Evolutionary conservation across 1,284 basidiomycete species (phyloP), one percentile per base, ranked within the genome.

Genomic region (Leccinum glutinopallens): DNA sequence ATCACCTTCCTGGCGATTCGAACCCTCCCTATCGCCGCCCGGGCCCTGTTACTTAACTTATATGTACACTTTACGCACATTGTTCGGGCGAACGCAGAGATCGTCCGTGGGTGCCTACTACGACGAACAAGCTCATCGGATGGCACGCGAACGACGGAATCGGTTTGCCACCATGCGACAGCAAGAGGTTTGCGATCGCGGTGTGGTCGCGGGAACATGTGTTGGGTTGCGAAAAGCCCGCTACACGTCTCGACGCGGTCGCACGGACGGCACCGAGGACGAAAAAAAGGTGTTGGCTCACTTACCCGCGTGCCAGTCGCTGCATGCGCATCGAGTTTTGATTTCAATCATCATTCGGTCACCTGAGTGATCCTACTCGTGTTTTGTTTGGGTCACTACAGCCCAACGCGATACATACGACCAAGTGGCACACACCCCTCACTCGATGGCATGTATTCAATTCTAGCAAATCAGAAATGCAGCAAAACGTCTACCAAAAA

Each of bases 181-280:
- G 49, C 13, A 41, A 54, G 49, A 63, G 62, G 54, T 25, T 25
- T 65, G 59, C 56, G 69, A 75, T 73, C 72, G 73, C 73, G 73
- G 63, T 66, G 41, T 58, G 55, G 71, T 75, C 73, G 75, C 73
- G 58, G 69, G 66, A 69, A 72, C 70, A 53, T 58, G 64, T 59
- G 61, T 66, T 17, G 17, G 29, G 4, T 61, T 35, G 53, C 57
- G 54, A 71, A 64, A 67, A 61, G 62, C 57, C 72, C 69, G 68
- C 54, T 58, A 46, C 51, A 56, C 43, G 59, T 60, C 59, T 69
- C 61, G 59, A 65, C 41, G 37, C 8, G 9, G 35, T 65, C 32
- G 49, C 33, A 35, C 33, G 37, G 51, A 12, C 66, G 57, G 63
- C 37, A 54, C 69, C 59, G 67, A 60, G 68, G 43, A 61, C 56